Percentiles rank a stretch among this genome's conserved stretches.
Evolutionary conservation across 192 early-diverging fungal species (phyloP).

Genomic region (Coemansia sp.): DNA sequence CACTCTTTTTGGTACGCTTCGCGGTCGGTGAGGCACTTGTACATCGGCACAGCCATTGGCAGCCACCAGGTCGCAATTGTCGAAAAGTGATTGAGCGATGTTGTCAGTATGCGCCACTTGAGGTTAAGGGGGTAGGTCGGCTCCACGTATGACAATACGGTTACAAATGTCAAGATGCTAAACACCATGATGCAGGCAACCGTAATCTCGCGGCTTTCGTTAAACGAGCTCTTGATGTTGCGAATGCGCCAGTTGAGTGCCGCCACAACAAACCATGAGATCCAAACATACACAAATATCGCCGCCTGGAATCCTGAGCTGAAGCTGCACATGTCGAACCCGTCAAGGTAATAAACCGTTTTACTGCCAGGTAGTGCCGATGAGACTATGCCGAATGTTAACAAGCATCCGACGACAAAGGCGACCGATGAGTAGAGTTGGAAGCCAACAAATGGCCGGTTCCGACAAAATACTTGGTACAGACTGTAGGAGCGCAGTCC

Average conservation of each 20-base stretch:
- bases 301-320: constrained; percentile 31
- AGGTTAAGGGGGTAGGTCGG: constrained; percentile 23
- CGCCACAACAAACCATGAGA: constrained; percentile 29
- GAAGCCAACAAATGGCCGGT: background rate
- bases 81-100: constrained; percentile 37
- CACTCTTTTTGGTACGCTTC: constrained; percentile 27
- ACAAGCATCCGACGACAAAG: constrained; percentile 7
- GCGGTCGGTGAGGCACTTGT: constrained; percentile 26
- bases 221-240: constrained; percentile 53
- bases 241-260: constrained; percentile 43
- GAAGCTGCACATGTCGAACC: constrained; percentile 35
- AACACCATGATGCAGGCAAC: constrained; percentile 26
- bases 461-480: constrained; percentile 2
- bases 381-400: constrained; percentile 35
- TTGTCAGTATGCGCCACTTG: constrained; percentile 27
- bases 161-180: constrained; percentile 31
- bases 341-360: constrained; percentile 27
- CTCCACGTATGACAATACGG: constrained; percentile 32
- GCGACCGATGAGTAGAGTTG: background rate
- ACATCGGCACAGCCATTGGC: constrained; percentile 38
- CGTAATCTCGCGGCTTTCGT: constrained; percentile 44
- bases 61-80: constrained; percentile 41
- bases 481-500: constrained; percentile 8
- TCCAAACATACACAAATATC: constrained; percentile 41
- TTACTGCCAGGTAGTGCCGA: constrained; percentile 7